These are phyloP conservation scores for Decorospora gaudefroyi DNA, from an alignment of 2,329 filamentous ascomycete genomes.

Conservation along the genomic window DNA sequence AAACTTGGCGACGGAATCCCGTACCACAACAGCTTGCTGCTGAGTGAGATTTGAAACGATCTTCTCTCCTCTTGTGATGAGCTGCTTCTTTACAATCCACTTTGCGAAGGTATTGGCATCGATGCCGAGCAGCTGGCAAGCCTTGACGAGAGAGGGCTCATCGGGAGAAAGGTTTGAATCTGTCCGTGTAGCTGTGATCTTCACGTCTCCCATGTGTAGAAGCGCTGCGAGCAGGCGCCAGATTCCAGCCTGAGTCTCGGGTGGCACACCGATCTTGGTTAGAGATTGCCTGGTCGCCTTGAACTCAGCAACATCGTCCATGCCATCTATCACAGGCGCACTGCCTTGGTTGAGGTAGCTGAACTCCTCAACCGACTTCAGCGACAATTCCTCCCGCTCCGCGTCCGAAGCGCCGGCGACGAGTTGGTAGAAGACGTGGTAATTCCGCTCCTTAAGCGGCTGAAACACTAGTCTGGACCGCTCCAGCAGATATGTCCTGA, in stretches of 20 bases:
- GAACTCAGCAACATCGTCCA: conserved; percentile 95
- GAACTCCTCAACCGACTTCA: conserved; percentile 85
- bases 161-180: conserved; percentile 81
- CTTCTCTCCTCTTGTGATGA: conserved; percentile 94
- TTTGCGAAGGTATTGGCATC: conserved; percentile 85
- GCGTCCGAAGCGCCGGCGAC: conserved; percentile 87
- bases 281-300: conserved; percentile 84
- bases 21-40: conserved; percentile 89
- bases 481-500: conserved; percentile 92
- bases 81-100: conserved; percentile 99
- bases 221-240: conserved; percentile 90
- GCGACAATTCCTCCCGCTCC: conserved; percentile 76
- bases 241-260: conserved; percentile 76
- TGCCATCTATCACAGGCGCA: conserved; percentile 85
- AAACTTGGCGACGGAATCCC: conserved; percentile 97
- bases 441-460: conserved; percentile 95
- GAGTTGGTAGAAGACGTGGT: conserved; percentile 98
- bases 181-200: conserved; percentile 86
- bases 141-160: conserved; percentile 80
- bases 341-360: conserved; percentile 96
- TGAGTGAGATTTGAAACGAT: conserved; percentile 95
- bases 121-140: conserved; percentile 85
- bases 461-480: conserved; percentile 96
- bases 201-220: conserved; percentile 93
- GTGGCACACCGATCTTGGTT: conserved; percentile 80